Evolutionary conservation across 2,329 filamentous ascomycete species (phyloP), one percentile per base, ranked within the genome.

Genomic region (Aureobasidium namibiae): DNA sequence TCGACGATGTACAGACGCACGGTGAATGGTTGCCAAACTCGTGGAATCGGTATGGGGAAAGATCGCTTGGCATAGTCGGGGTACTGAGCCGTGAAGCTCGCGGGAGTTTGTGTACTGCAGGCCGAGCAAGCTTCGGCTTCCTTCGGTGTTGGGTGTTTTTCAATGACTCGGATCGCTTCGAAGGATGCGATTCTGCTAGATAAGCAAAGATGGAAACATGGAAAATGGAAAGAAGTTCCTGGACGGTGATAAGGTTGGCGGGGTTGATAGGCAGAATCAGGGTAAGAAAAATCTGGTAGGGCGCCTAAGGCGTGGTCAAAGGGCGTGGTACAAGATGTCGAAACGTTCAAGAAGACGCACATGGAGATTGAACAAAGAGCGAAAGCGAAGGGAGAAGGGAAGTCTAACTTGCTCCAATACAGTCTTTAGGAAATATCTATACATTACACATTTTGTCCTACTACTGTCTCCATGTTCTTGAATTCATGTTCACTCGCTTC

Each of bases 61-160:
- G 31, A 6, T 54, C 38, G 38, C 34, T 53, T 42, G 50, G 24
- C 36, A 34, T 4, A 10, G n/a, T 6, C 29, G 53, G 53, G 53
- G 53, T 36, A 39, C 23, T 39, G 41, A 36, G 41, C 53, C 53
- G 53, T 44, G 21, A 24, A 31, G 39, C 36, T 45, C 18, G 39
- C 29, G 13, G 14, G 5, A 18, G 6, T n/a, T 45, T 45, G 23
- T 45, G 10, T 45, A 26, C 24, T 8, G 26, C 13, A 45, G 24
- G 53, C 53, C 53, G 53, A 56, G n/a, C n/a, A n/a, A 56, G 39
- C 26, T 23, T 14, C 53, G 53, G 53, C 41, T 56, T 36, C 21
- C 14, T 14, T 45, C 53, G 53, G 53, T 46, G 29, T 45, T 29
- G 23, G 34, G 4, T 2, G 6, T 26, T 50, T 38, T 50, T 16